Percentiles rank a stretch among this genome's conserved stretches.
Evolutionary conservation across 1,139 yeast species (phyloP).

Genomic region (Hansenula lynferdii): DNA sequence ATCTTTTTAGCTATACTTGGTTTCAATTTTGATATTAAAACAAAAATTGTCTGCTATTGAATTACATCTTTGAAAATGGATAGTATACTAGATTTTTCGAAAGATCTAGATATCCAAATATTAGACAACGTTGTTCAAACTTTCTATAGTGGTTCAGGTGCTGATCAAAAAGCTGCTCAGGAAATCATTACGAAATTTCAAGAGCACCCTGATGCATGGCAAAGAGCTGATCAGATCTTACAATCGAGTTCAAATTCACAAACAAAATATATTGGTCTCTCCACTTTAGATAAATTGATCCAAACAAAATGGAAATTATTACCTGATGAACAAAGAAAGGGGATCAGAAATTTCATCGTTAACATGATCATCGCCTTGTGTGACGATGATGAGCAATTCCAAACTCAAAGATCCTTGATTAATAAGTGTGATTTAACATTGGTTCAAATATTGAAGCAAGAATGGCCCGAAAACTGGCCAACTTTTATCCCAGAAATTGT

Average conservation of each 20-base stretch:
- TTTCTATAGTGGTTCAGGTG: conserved; percentile 81
- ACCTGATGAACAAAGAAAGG: conserved; percentile 80
- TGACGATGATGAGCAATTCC: conserved; percentile 76
- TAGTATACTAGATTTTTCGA: conserved; percentile 77
- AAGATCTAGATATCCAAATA: conserved; percentile 72
- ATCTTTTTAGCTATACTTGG: too few relatives aligned
- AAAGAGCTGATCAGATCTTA: conserved; percentile 83
- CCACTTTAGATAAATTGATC: conserved; percentile 85
- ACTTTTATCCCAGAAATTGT: conserved; percentile 93
- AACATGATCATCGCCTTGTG: conserved; percentile 92
- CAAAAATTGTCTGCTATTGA: too few relatives aligned
- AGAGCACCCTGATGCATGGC: conserved; percentile 96
- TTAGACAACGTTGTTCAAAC: conserved; percentile 84
- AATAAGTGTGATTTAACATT: conserved; percentile 91
- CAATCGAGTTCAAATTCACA: conserved; percentile 78
- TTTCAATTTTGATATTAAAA: too few relatives aligned
- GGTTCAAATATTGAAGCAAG: conserved; percentile 93
- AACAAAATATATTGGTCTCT: conserved; percentile 86
- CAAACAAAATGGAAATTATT: conserved; percentile 91
- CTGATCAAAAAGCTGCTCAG: conserved; percentile 81
- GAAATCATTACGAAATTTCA: conserved; percentile 81
- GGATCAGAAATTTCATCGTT: conserved; percentile 89
- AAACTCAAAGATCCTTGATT: conserved; percentile 73
- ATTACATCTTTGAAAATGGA: too few relatives aligned
- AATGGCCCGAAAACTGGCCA: conserved; percentile 99